Base-by-base conservation (phyloP, 345 rosid species). In the Brassica carinata region DNA sequence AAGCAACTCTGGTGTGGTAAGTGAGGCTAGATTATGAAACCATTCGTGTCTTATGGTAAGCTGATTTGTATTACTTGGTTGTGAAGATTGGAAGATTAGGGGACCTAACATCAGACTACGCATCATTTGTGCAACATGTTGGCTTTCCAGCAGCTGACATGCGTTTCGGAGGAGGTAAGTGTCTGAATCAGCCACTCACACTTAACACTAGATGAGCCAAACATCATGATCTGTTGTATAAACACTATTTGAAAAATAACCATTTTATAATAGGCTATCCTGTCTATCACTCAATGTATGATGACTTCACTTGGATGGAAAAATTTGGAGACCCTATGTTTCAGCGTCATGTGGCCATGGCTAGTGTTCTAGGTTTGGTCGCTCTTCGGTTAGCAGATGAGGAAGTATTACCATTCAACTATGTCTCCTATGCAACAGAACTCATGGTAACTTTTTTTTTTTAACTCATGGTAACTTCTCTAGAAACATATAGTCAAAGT, bases 241-340 rank as follows among this genome's bases (percentile, higher is more conserved):
- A 8, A 38, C 0, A 38, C 11, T 1, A 2, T 43, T 43, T 11
- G 11, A 11, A 10, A 43, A 14, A 4, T 48, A 38, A 38, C 45
- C 45, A 38, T 38, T 38, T 2, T 23, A 55, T 61, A 51, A 77
- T 89, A 92, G 98, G 82, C 36, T 90, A 87, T 85, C 94, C 97
- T 14, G 94, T 89, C 13, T 92, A 94, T 77, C 98, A 94, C 79
- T 92, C 97, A 14, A 88, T 89, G 90, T 94, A 92, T 17, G 97
- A 94, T 75, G 96, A 94, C 77, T 94, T 84, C 66, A 55, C 84
- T 70, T 94, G 97, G 98, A 92, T 90, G 94, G 79, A 92, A 69
- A 89, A 88, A 2, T 92, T 86, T 72, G 98, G 98, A 10, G 94
- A 89, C 66, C 97, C 91, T 5, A 82, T 77, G 86, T 92, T 94